Conservation (phyloP, 2,329 filamentous ascomycete genomes). For the Metarhizium rileyi region DNA sequence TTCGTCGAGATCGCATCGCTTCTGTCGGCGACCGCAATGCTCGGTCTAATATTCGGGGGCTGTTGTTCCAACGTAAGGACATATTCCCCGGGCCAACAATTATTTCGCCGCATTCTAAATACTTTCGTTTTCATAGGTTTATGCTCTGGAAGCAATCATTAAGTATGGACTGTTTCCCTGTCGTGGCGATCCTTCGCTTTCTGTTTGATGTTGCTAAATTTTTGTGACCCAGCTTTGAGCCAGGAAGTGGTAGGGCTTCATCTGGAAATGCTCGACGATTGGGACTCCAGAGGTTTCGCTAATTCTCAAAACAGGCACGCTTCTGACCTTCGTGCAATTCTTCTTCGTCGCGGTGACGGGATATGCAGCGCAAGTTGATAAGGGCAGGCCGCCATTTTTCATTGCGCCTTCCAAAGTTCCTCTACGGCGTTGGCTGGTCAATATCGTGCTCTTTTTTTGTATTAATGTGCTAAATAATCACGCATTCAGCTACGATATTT, state of each 20-base stretch:
- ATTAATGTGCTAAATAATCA: constrained; percentile 97
- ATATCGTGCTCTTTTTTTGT: constrained; percentile 81
- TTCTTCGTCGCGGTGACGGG: constrained; percentile 71
- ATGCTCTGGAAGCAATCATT: constrained; percentile 87
- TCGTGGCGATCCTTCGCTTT: background rate
- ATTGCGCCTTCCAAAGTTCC: constrained; percentile 72
- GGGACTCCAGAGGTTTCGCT: constrained; percentile 2
- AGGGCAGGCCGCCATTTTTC: constrained; percentile 57
- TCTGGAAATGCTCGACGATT: background rate
- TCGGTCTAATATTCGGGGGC: constrained; percentile 85
- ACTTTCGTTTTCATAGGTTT: constrained; percentile 54
- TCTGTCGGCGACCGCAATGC: constrained; percentile 54
- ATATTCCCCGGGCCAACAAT: background rate
- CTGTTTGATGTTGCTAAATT: background rate
- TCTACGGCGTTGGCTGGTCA: constrained; percentile 73
- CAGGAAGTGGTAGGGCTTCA: constrained; percentile 58
- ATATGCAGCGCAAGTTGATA: constrained; percentile 65
- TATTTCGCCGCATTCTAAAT: background rate
- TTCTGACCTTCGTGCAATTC: constrained; percentile 85
- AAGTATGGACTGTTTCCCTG: constrained; percentile 50
- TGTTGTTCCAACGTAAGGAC: constrained; percentile 79
- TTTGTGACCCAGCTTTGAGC: constrained; percentile 49
- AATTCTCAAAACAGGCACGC: constrained; percentile 48
- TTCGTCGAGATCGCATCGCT: constrained; percentile 11
- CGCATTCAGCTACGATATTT: constrained; percentile 94